Evolutionary conservation across 1,284 basidiomycete species (phyloP).

Genomic region (Rhodotorula sp.): DNA sequence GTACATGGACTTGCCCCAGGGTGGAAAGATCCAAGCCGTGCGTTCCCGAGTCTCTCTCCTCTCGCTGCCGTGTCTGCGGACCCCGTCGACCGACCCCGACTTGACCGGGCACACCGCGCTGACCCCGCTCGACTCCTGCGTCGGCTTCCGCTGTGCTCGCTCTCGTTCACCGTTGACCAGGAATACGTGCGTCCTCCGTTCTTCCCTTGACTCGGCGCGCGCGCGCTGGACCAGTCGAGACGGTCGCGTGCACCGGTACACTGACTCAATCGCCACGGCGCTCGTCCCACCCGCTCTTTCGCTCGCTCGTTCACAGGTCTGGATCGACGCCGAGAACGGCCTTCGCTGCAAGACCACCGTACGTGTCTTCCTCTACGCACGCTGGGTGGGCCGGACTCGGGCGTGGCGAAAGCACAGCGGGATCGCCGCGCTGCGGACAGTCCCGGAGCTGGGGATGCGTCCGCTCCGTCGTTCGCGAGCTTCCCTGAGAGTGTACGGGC

Average conservation of each 20-base stretch:
- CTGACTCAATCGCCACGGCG: neutral
- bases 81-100: neutral
- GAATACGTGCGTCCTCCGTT: conserved; percentile 29
- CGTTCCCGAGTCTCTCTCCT: neutral
- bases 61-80: neutral
- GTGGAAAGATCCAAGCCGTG: conserved; percentile 78
- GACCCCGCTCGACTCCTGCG: neutral
- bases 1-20: conserved; percentile 54
- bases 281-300: neutral
- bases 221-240: neutral
- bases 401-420: no score
- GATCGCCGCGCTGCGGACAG: no score
- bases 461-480: no score
- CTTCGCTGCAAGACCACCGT: conserved; percentile 88
- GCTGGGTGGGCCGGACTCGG: no score
- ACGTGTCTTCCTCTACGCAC: neutral
- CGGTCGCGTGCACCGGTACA: neutral
- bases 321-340: conserved; percentile 89
- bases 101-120: neutral
- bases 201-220: no score
- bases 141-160: no score
- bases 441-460: no score
- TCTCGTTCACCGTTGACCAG: neutral
- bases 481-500: no score
- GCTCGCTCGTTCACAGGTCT: conserved; percentile 60